A percentile compares a stretch with the other conserved stretches of the same genome.
Conservation (phyloP, 441 rosid species). For the Populus hybrid region DNA sequence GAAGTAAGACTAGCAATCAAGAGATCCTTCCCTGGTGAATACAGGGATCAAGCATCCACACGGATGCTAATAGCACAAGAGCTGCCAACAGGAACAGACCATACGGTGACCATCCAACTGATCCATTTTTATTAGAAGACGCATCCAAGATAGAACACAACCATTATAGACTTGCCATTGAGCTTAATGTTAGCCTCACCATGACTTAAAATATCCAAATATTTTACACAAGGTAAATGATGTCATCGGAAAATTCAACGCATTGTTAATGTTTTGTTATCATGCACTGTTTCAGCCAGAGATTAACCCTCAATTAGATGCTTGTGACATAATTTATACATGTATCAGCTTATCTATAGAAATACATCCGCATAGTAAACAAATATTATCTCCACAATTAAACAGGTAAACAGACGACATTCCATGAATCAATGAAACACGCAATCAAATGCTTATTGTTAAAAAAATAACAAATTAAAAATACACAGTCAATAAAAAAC, state of each 20-base stretch:
- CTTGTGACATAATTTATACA: slow-evolving; percentile 24
- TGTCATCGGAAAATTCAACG: neutral
- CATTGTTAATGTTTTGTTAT: slow-evolving; percentile 9
- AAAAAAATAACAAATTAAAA: slow-evolving; percentile 3
- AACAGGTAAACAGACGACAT: slow-evolving; percentile 38
- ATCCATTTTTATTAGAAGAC: slow-evolving; percentile 13
- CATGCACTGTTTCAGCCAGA: slow-evolving; percentile 41
- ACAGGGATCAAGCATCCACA: slow-evolving; percentile 3
- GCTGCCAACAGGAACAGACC: slow-evolving; percentile 1
- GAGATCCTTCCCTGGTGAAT: slow-evolving; percentile 1
- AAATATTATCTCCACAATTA: slow-evolving; percentile 28
- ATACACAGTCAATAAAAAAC: neutral
- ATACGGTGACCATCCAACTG: slow-evolving; percentile 30
- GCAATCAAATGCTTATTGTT: slow-evolving; percentile 18
- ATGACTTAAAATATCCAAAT: slow-evolving; percentile 17
- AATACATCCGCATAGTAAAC: slow-evolving; percentile 22
- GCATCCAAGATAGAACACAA: slow-evolving; percentile 24
- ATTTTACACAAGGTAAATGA: slow-evolving; percentile 22
- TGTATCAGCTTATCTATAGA: slow-evolving; percentile 20
- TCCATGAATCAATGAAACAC: slow-evolving; percentile 36
- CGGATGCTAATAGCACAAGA: slow-evolving; percentile 15
- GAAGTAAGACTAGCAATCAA: slow-evolving; percentile 8
- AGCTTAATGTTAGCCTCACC: slow-evolving; percentile 12
- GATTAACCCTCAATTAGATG: slow-evolving; percentile 24
- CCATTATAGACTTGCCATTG: slow-evolving; percentile 9